phyloP scores from a whole-genome alignment of 495 filamentous ascomycete genomes.

The Lindgomyces ingoldianus region DNA sequence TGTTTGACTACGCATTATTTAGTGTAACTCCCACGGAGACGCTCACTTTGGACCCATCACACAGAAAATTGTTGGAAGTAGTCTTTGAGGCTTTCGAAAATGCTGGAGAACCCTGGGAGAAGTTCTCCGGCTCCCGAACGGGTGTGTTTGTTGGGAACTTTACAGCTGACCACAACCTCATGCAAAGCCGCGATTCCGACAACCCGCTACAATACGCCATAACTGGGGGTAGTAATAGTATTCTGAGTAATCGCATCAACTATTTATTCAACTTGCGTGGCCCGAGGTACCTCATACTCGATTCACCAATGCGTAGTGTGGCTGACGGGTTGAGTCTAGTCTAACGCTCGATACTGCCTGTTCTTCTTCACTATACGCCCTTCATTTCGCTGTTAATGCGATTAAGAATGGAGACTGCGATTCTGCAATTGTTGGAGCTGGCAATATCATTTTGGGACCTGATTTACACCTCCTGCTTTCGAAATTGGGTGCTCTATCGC shows the following conservation, averaged over 20 bases:
- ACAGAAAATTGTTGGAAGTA: constrained; percentile 30
- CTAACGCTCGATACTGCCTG: constrained; percentile 24
- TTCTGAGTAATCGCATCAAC: constrained; percentile 25
- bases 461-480: not conserved
- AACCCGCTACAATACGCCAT: not conserved
- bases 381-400: constrained; percentile 36
- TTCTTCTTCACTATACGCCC: constrained; percentile 36
- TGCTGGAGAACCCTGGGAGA: constrained; percentile 36
- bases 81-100: constrained; percentile 41
- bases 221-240: constrained; percentile 1
- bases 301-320: not conserved
- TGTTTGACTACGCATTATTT: too few species aligned
- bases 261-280: constrained; percentile 30
- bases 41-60: constrained; percentile 24
- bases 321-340: not conserved
- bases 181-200: constrained; percentile 24
- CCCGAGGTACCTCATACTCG: constrained; percentile 25
- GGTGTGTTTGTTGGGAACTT: constrained; percentile 27
- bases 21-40: too few species aligned
- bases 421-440: constrained; percentile 38
- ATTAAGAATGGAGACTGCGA: constrained; percentile 32
- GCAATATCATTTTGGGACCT: constrained; percentile 51
- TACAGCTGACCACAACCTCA: constrained; percentile 3
- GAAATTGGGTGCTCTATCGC: constrained; percentile 19
- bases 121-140: constrained; percentile 31